Conservation (phyloP, 2,329 filamentous ascomycete species). For the Fusarium azukiicola region DNA sequence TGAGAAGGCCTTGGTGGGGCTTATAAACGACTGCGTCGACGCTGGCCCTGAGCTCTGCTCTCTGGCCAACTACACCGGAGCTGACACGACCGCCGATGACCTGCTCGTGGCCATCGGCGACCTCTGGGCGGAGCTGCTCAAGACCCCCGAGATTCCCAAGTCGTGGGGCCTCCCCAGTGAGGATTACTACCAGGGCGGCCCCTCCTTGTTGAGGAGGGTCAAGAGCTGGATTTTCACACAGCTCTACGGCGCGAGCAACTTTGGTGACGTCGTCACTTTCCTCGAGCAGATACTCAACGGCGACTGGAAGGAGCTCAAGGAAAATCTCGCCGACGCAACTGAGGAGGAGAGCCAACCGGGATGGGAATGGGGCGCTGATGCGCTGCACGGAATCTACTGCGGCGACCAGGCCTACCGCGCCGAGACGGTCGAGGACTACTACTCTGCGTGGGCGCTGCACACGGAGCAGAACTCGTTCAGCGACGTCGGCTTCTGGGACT, state of each 20-base stretch:
- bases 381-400: conserved; percentile 31
- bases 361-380: conserved; percentile 27
- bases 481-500: background rate
- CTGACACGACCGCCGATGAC: conserved; percentile 7
- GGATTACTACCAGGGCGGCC: background rate
- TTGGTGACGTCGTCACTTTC: conserved; percentile 1
- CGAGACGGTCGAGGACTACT: conserved; percentile 22
- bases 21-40: conserved; percentile 31
- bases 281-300: background rate
- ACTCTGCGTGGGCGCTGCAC: conserved; percentile 23
- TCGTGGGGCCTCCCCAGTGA: background rate
- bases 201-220: background rate
- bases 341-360: background rate
- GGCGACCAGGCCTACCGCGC: conserved; percentile 35
- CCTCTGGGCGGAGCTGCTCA: conserved; percentile 21
- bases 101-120: background rate
- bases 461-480: conserved; percentile 16
- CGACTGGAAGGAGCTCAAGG: conserved; percentile 14
- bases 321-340: background rate
- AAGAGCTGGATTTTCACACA: conserved; percentile 12
- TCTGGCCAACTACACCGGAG: conserved; percentile 18
- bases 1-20: conserved; percentile 14
- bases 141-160: background rate
- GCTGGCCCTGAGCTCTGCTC: conserved; percentile 17
- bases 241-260: background rate